Evolutionary conservation across 2,329 filamentous ascomycete species (phyloP).

Genomic region (Pestalotiopsis sp.): DNA sequence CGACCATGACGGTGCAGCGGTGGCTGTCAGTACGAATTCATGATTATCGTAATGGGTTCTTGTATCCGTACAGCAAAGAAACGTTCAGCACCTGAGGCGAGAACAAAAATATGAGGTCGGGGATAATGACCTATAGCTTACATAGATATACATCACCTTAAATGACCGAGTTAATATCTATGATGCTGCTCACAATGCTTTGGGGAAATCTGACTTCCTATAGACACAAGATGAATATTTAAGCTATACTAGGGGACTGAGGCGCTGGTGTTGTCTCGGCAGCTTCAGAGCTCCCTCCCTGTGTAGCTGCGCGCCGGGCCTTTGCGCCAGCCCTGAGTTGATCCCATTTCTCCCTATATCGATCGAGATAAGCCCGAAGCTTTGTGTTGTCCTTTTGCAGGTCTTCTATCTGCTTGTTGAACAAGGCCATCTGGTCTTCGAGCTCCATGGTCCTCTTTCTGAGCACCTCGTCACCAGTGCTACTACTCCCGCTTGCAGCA

Average conservation of each 20-base stretch:
- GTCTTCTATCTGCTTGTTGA: constrained; percentile 64
- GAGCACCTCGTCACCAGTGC: constrained; percentile 43
- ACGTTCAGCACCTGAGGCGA: too few species aligned
- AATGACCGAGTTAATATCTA: too few species aligned
- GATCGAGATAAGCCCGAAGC: constrained; percentile 57
- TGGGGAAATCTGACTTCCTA: not conserved
- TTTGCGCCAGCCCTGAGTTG: constrained; percentile 64
- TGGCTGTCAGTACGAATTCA: too few species aligned
- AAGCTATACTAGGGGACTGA: constrained; percentile 14
- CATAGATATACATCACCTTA: too few species aligned
- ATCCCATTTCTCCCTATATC: constrained; percentile 65
- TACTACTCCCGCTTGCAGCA: constrained; percentile 34
- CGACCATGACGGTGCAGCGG: too few species aligned
- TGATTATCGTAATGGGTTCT: too few species aligned
- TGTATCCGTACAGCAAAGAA: too few species aligned
- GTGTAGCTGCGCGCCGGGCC: constrained; percentile 42
- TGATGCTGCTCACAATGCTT: not conserved
- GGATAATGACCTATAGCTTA: too few species aligned
- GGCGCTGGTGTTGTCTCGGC: constrained; percentile 5
- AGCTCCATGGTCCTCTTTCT: constrained; percentile 62
- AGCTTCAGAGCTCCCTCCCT: constrained; percentile 16
- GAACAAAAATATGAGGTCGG: too few species aligned
- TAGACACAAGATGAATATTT: not conserved
- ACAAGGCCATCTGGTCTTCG: constrained; percentile 65
- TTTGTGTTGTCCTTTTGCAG: constrained; percentile 65